These are phyloP conservation scores for Pedinophyceae sp. DNA, from an alignment of 139 green algal species.

Conservation along the genomic window DNA sequence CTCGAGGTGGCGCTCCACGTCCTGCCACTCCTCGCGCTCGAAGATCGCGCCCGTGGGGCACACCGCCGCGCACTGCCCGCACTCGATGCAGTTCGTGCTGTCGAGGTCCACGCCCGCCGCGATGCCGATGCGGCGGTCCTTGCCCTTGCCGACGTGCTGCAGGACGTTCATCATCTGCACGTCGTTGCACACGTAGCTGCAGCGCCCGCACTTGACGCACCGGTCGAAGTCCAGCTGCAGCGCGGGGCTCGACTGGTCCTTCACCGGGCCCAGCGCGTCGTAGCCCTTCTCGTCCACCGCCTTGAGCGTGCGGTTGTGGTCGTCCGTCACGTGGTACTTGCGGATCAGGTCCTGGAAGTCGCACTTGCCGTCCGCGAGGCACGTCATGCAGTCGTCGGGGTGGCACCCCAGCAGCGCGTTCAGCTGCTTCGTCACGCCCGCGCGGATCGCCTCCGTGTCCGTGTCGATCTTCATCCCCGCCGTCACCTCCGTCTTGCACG, in stretches of 20 bases:
- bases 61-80: slow-evolving; percentile 23
- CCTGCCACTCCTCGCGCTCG: slow-evolving; percentile 23
- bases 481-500: slow-evolving; percentile 22
- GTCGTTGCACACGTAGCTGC: slow-evolving; percentile 21
- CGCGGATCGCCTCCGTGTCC: slow-evolving; percentile 14
- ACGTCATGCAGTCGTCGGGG: slow-evolving; percentile 31
- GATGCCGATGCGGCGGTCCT: slow-evolving; percentile 21
- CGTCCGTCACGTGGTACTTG: slow-evolving; percentile 17
- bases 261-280: neutral
- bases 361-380: slow-evolving; percentile 24
- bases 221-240: slow-evolving; percentile 26
- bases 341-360: slow-evolving; percentile 32
- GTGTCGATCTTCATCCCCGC: slow-evolving; percentile 15
- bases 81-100: slow-evolving; percentile 20
- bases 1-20: slow-evolving; percentile 21
- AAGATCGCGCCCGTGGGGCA: slow-evolving; percentile 27
- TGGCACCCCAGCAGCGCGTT: slow-evolving; percentile 22
- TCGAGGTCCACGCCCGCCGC: neutral
- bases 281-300: neutral
- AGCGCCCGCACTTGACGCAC: slow-evolving; percentile 31
- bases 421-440: slow-evolving; percentile 13
- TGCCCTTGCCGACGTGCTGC: slow-evolving; percentile 15
- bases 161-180: slow-evolving; percentile 32
- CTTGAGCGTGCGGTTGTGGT: too few relatives aligned
- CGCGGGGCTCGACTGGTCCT: neutral